Conservation (phyloP, 805 yeast genomes). For the Schwanniomyces sp. region DNA sequence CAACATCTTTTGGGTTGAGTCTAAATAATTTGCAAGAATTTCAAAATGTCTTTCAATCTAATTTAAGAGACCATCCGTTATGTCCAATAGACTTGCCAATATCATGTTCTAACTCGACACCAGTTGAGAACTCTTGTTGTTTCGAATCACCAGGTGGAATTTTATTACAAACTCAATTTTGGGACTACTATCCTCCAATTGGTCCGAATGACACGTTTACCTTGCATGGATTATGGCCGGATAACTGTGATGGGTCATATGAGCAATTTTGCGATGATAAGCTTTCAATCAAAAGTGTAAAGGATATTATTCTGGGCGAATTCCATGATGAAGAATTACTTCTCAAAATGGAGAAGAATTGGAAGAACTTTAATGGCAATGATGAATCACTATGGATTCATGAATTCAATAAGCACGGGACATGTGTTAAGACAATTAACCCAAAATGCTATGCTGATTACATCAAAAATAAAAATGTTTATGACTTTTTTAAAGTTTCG, state of each 20-base stretch:
- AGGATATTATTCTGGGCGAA: constrained; percentile 23
- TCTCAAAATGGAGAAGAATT: constrained; percentile 26
- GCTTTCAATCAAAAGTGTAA: constrained; percentile 26
- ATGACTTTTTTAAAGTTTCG: constrained; percentile 30
- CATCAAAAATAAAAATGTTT: constrained; percentile 20
- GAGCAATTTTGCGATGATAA: constrained; percentile 34
- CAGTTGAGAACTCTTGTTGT: constrained; percentile 48
- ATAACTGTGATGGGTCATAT: constrained; percentile 40
- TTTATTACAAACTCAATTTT: constrained; percentile 42
- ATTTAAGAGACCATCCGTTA: background rate
- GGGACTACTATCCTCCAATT: constrained; percentile 36
- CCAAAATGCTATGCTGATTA: constrained; percentile 35
- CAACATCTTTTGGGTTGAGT: background rate
- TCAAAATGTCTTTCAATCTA: background rate
- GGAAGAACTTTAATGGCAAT: constrained; percentile 36
- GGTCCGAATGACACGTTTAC: constrained; percentile 38
- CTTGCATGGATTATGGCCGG: constrained; percentile 47
- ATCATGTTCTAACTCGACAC: constrained; percentile 59
- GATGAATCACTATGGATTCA: constrained; percentile 39
- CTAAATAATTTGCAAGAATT: background rate
- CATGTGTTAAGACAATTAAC: constrained; percentile 38
- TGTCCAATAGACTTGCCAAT: constrained; percentile 63
- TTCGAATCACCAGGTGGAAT: constrained; percentile 42
- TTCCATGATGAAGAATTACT: constrained; percentile 25
- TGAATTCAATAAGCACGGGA: constrained; percentile 45